A percentile compares a stretch with the other conserved stretches of the same genome.
phyloP scores from a whole-genome alignment of 345 rosid genomes.

The Turritis glabra region DNA sequence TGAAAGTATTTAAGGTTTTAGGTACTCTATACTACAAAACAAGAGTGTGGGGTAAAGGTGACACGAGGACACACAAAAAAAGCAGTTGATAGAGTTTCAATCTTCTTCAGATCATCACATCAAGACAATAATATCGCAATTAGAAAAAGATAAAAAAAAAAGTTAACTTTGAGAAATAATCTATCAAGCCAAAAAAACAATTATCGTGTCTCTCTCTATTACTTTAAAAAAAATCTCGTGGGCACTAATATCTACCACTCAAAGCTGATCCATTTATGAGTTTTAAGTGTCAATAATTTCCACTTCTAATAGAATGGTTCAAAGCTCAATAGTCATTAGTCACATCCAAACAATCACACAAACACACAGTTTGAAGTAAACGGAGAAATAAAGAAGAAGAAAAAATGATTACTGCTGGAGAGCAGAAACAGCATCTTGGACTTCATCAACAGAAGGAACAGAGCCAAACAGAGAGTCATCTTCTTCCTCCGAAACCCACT shows the following conservation, averaged over 20 bases:
- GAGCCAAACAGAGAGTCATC: constrained; percentile 57
- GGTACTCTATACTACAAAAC: constrained; percentile 7
- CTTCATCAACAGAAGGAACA: constrained; percentile 86
- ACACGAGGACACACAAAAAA: constrained; percentile 1
- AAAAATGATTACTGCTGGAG: constrained; percentile 55
- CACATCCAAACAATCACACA: not conserved
- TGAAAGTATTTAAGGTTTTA: not conserved
- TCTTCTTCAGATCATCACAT: constrained; percentile 10
- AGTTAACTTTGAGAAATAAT: too few species aligned
- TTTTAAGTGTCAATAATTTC: not conserved
- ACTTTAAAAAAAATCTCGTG: not conserved
- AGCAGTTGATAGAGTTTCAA: constrained; percentile 1
- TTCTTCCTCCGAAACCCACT: constrained; percentile 68
- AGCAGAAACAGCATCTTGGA: constrained; percentile 76
- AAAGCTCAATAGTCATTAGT: constrained; percentile 4
- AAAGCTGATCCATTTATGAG: not conserved
- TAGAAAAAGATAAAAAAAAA: too few species aligned
- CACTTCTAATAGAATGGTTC: not conserved
- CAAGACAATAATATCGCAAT: not conserved
- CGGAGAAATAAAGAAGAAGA: not conserved
- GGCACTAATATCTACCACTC: too few species aligned
- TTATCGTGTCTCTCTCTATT: not conserved
- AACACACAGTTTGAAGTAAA: not conserved
- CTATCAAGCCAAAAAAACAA: constrained; percentile 9
- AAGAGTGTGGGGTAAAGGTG: not conserved